Conservation (phyloP, 768 basidiomycete genomes). For the Phaeolepiota aurea region DNA sequence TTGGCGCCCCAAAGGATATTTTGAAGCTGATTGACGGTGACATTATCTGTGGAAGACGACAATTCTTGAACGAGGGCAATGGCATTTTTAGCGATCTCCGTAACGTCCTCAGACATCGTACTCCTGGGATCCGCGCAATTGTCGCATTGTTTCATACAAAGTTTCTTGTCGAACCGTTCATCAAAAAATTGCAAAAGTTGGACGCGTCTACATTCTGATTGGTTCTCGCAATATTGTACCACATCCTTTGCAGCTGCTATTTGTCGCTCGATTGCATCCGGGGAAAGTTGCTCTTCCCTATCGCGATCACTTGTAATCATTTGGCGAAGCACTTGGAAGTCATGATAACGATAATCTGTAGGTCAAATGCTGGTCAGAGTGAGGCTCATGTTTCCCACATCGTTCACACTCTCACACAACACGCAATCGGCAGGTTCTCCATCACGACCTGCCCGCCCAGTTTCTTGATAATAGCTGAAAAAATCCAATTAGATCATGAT, state of each 20-base stretch:
- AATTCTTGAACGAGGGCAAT: slow-evolving; percentile 49
- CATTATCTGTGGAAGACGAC: slow-evolving; percentile 30
- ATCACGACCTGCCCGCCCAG: slow-evolving; percentile 93
- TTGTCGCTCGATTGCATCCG: slow-evolving; percentile 60
- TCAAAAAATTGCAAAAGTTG: slow-evolving; percentile 88
- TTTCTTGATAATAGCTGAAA: slow-evolving; percentile 85
- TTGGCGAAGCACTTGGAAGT: slow-evolving; percentile 43
- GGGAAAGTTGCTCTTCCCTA: slow-evolving; percentile 26
- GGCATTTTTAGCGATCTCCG: slow-evolving; percentile 43
- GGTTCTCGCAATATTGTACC: slow-evolving; percentile 72
- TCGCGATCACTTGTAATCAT: slow-evolving; percentile 55
- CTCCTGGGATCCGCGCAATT: slow-evolving; percentile 59
- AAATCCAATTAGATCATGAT: slow-evolving; percentile 4
- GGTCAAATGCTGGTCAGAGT: too few species aligned
- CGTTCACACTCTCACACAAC: slow-evolving; percentile 52
- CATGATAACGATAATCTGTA: slow-evolving; percentile 58
- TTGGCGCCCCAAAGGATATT: slow-evolving; percentile 63
- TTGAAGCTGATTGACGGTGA: slow-evolving; percentile 54
- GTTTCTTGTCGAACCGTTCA: slow-evolving; percentile 61
- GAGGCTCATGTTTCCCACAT: slow-evolving; percentile 3
- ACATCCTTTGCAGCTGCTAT: slow-evolving; percentile 59
- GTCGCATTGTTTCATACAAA: slow-evolving; percentile 73
- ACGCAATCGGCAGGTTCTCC: slow-evolving; percentile 78
- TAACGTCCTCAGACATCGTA: slow-evolving; percentile 49
- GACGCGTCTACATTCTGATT: slow-evolving; percentile 77